These are phyloP conservation scores for Globisporangium uncinulatum DNA, from an alignment of 352 stramenopile genomes.

Conservation along the genomic window DNA sequence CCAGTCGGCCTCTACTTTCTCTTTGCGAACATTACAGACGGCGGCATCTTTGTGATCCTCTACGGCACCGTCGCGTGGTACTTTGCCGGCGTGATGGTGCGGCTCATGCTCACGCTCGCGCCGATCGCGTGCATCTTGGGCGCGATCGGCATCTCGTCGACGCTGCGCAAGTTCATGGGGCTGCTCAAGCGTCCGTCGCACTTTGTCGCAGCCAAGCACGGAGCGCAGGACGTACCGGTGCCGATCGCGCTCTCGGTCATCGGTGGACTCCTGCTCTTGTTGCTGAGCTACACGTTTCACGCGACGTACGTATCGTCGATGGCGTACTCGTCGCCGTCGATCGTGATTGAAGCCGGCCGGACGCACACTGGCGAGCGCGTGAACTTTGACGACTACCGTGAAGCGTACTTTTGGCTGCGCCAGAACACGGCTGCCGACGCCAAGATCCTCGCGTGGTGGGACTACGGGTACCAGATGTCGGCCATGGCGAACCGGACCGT, in stretches of 20 bases:
- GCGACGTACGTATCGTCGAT: constrained; percentile 80
- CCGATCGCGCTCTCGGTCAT: constrained; percentile 51
- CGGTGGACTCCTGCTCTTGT: constrained; percentile 50
- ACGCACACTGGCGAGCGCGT: constrained; percentile 30
- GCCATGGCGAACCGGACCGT: constrained; percentile 79
- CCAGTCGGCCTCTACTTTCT: constrained; percentile 88
- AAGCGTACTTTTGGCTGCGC: constrained; percentile 78
- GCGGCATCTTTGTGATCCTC: constrained; percentile 88
- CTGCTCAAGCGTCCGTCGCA: constrained; percentile 53
- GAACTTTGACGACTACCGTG: constrained; percentile 72
- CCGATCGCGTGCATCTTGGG: constrained; percentile 87
- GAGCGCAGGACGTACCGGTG: constrained; percentile 60
- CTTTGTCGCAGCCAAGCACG: constrained; percentile 43
- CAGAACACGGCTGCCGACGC: constrained; percentile 61
- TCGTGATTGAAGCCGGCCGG: constrained; percentile 63
- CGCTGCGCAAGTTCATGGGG: constrained; percentile 77
- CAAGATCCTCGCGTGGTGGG: constrained; percentile 80
- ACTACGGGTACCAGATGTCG: constrained; percentile 86
- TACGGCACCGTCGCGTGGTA: constrained; percentile 90
- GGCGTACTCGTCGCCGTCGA: constrained; percentile 75
- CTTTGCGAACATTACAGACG: constrained; percentile 63
- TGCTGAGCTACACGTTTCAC: constrained; percentile 88
- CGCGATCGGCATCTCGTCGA: constrained; percentile 67
- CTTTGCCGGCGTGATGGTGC: constrained; percentile 92
- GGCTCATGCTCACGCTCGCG: constrained; percentile 88